Conservation (phyloP, 2,329 filamentous ascomycete genomes). For the Monilinia laxa region DNA sequence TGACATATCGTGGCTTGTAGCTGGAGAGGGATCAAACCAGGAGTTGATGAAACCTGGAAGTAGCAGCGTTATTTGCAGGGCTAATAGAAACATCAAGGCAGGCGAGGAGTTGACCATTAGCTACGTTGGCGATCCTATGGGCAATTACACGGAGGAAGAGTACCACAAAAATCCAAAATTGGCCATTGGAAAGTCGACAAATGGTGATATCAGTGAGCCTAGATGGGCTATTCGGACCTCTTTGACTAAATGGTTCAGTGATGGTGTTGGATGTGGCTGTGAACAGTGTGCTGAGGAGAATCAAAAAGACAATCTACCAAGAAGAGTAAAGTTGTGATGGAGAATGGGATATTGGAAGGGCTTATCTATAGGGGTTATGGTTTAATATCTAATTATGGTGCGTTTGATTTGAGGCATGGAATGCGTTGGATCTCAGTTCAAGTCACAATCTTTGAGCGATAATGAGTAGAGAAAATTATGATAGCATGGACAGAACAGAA, state of each 20-base stretch:
- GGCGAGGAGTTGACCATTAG: conserved; percentile 38
- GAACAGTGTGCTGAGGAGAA: conserved; percentile 1
- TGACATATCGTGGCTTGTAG: conserved; percentile 19
- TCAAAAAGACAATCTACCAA: background rate
- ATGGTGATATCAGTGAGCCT: conserved; percentile 14
- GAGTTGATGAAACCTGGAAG: conserved; percentile 29
- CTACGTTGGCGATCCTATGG: conserved; percentile 34
- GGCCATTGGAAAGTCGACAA: background rate
- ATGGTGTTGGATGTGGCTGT: conserved; percentile 33
- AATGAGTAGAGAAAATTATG: background rate
- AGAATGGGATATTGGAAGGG: background rate
- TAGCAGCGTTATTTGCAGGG: conserved; percentile 30
- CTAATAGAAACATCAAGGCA: conserved; percentile 30
- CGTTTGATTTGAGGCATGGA: background rate
- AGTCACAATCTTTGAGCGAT: background rate
- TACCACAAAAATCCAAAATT: background rate
- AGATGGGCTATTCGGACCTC: conserved; percentile 24
- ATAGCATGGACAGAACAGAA: background rate
- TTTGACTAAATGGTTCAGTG: conserved; percentile 35
- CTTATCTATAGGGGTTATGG: background rate
- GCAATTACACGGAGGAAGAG: background rate
- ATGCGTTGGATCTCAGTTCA: background rate
- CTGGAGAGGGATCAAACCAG: conserved; percentile 14
- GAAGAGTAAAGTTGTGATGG: background rate
- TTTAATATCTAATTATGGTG: background rate